phyloP scores from a whole-genome alignment of 2,329 filamentous ascomycete genomes.

The Pestalotiopsis sp. region DNA sequence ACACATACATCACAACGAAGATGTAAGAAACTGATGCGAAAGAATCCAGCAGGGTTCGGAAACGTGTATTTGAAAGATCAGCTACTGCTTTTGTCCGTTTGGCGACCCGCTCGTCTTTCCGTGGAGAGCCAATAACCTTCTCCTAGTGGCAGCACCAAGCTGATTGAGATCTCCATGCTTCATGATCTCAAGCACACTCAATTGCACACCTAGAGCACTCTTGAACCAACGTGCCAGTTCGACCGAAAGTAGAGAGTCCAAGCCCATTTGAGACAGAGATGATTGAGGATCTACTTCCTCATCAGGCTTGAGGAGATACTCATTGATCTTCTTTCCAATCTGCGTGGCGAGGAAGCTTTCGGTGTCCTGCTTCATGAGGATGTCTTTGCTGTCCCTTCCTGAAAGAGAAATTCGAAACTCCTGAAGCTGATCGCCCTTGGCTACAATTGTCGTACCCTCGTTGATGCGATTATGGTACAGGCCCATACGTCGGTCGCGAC shows the following conservation, averaged over 20 bases:
- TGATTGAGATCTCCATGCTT: neutral
- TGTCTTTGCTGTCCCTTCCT: neutral
- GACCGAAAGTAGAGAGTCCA: neutral
- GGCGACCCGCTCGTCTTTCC: neutral
- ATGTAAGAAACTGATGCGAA: neutral
- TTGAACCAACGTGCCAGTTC: neutral
- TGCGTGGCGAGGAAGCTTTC: neutral
- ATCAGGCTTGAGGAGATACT: neutral
- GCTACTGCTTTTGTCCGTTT: neutral
- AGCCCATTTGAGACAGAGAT: neutral
- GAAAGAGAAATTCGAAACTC: neutral
- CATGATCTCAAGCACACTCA: neutral
- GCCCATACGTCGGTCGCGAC: constrained; percentile 30
- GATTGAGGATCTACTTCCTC: neutral
- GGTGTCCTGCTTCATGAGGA: neutral
- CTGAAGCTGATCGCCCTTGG: neutral
- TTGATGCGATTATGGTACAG: constrained; percentile 26
- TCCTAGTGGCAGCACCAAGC: neutral
- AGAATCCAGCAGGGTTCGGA: neutral
- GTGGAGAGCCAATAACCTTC: neutral
- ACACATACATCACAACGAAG: neutral
- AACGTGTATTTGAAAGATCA: neutral
- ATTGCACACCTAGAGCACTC: neutral
- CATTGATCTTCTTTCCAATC: neutral
- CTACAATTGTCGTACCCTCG: neutral